Conservation (phyloP, 805 yeast genomes). For the Candida ipomoeae region DNA sequence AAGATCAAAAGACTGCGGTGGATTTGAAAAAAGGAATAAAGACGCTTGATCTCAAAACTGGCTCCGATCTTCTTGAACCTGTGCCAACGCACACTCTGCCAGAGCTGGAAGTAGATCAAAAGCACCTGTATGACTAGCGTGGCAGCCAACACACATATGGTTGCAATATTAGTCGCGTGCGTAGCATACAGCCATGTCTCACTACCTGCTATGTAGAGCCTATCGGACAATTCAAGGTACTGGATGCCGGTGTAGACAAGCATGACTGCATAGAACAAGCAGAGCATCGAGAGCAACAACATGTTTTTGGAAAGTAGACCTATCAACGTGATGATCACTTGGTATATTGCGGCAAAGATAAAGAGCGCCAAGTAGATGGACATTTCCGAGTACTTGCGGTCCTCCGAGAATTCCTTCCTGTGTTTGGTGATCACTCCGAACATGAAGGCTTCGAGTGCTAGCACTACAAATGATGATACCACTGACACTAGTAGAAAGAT, state of each 20-base stretch:
- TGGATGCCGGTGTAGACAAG: slow-evolving; percentile 45
- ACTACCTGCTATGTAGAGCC: slow-evolving; percentile 17
- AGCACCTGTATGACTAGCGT: slow-evolving; percentile 29
- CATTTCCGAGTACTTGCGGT: slow-evolving; percentile 25
- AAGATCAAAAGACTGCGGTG: slow-evolving; percentile 36
- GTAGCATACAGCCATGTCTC: slow-evolving; percentile 30
- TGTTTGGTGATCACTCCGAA: slow-evolving; percentile 38
- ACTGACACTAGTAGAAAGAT: slow-evolving; percentile 29
- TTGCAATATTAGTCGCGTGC: slow-evolving; percentile 38
- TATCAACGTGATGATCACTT: slow-evolving; percentile 33
- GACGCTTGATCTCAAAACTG: slow-evolving; percentile 33
- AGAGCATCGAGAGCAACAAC: slow-evolving; percentile 35
- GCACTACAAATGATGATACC: slow-evolving; percentile 29
- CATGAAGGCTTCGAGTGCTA: slow-evolving; percentile 37
- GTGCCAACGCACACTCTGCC: slow-evolving; percentile 42
- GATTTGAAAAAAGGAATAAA: slow-evolving; percentile 37
- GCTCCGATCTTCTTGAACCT: slow-evolving; percentile 48
- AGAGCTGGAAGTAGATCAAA: slow-evolving; percentile 29
- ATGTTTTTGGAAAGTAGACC: slow-evolving; percentile 40
- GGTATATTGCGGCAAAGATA: slow-evolving; percentile 44
- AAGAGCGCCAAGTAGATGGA: slow-evolving; percentile 45
- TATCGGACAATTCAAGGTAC: slow-evolving; percentile 34
- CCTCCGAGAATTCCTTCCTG: slow-evolving; percentile 15
- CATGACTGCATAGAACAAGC: slow-evolving; percentile 40
- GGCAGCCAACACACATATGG: slow-evolving; percentile 38